These are phyloP conservation scores for Dothideomycetes sp. DNA, from an alignment of 2,329 filamentous ascomycete species.

Conservation along the genomic window DNA sequence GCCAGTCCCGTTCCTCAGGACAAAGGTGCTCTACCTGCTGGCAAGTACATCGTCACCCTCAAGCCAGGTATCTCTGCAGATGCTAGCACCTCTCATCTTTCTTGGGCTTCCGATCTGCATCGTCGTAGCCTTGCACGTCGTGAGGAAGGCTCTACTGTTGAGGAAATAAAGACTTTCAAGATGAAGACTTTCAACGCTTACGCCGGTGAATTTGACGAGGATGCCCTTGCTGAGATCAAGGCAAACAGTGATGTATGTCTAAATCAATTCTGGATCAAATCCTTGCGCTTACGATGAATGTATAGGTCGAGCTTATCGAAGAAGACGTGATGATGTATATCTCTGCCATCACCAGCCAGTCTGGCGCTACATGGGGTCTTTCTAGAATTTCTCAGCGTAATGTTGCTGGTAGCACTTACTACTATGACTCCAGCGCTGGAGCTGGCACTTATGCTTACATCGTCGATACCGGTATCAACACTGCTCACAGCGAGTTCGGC, in stretches of 20 bases:
- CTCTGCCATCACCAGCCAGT: slow-evolving; percentile 14
- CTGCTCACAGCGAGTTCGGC: slow-evolving; percentile 25
- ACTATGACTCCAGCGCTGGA: slow-evolving; percentile 16
- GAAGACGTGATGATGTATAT: slow-evolving; percentile 14
- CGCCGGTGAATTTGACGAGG: slow-evolving; percentile 13
- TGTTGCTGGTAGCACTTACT: slow-evolving; percentile 11
- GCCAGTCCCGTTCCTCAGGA: slow-evolving; percentile 13
- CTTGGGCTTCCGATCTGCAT: slow-evolving; percentile 13
- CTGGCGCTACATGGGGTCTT: slow-evolving; percentile 18
- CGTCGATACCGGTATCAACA: slow-evolving; percentile 27
- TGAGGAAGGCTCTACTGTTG: slow-evolving; percentile 9
- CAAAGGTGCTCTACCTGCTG: neutral
- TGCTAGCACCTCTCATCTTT: slow-evolving; percentile 9
- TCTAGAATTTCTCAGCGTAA: slow-evolving; percentile 16
- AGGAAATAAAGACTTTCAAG: slow-evolving; percentile 8
- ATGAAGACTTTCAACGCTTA: slow-evolving; percentile 14
- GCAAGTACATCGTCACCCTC: slow-evolving; percentile 14
- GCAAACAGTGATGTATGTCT: slow-evolving; percentile 10
- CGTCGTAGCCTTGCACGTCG: slow-evolving; percentile 10
- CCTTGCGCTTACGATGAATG: neutral
- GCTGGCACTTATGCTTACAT: slow-evolving; percentile 34
- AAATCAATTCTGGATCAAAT: too few species aligned
- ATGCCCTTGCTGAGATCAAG: slow-evolving; percentile 13
- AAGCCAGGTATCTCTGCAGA: slow-evolving; percentile 11
- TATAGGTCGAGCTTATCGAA: slow-evolving; percentile 5